These are phyloP conservation scores for Agrocybe chaxingu DNA, from an alignment of 768 basidiomycete genomes.

Conservation along the genomic window DNA sequence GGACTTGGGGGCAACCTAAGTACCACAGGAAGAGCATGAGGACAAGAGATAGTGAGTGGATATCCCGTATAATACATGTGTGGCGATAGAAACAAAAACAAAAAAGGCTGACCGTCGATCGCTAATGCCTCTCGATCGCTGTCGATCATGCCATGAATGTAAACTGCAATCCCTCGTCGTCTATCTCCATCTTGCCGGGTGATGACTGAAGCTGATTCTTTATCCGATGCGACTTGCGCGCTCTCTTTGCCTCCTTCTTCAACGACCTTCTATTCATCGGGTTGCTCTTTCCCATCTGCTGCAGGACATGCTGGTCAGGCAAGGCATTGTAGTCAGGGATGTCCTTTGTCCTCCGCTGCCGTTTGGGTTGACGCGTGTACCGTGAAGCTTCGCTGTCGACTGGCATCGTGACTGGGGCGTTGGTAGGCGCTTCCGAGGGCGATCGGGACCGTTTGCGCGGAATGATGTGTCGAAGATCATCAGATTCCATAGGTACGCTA, in stretches of 20 bases:
- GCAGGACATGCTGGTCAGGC: conserved; percentile 42
- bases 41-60: too few relatives aligned
- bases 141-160: conserved; percentile 41
- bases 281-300: conserved; percentile 50
- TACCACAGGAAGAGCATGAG: too few relatives aligned
- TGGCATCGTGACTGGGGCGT: conserved; percentile 12
- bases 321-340: conserved; percentile 50
- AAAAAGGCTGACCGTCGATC: background rate
- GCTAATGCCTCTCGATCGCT: background rate
- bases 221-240: conserved; percentile 47
- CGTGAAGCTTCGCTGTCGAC: conserved; percentile 15
- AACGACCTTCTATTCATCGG: conserved; percentile 57
- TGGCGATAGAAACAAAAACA: background rate
- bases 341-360: conserved; percentile 55
- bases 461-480: conserved; percentile 28
- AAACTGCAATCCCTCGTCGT: conserved; percentile 41
- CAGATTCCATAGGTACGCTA: conserved; percentile 33
- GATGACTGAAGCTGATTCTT: conserved; percentile 10
- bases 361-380: conserved; percentile 50
- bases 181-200: conserved; percentile 42
- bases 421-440: conserved; percentile 24
- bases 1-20: too few relatives aligned
- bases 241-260: conserved; percentile 64
- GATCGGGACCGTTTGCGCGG: conserved; percentile 37
- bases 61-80: background rate